Conservation (phyloP, 441 rosid genomes). For the Biscutella laevigata region DNA sequence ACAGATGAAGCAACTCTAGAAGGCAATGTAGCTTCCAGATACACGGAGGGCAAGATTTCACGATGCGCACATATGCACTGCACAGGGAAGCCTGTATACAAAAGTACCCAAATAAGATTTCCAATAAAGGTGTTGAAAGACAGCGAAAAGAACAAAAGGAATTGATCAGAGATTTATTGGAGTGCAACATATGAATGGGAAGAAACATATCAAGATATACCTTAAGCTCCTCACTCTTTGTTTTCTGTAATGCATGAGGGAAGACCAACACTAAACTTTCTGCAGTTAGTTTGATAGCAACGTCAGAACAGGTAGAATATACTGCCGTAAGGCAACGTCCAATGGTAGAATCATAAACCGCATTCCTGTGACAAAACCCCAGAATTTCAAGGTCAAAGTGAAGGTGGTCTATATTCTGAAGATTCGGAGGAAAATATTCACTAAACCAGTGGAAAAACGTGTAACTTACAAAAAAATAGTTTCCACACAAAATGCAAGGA, state of each 20-base stretch:
- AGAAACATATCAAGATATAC: conserved; percentile 37
- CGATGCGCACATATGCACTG: conserved; percentile 61
- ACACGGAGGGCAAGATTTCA: conserved; percentile 64
- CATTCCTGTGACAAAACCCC: conserved; percentile 48
- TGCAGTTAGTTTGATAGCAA: conserved; percentile 66
- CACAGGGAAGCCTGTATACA: conserved; percentile 73
- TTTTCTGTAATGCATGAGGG: conserved; percentile 55
- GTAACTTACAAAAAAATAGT: neutral
- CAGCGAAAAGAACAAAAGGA: neutral
- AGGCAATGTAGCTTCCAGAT: conserved; percentile 83
- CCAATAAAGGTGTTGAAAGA: conserved; percentile 1
- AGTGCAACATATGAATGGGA: conserved; percentile 15
- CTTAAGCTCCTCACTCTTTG: conserved; percentile 89
- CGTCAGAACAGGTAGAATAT: conserved; percentile 67
- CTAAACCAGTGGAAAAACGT: neutral
- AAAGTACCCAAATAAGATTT: conserved; percentile 7
- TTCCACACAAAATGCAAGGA: conserved; percentile 7
- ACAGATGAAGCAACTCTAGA: conserved; percentile 44
- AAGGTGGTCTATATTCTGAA: conserved; percentile 5
- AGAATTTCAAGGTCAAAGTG: conserved; percentile 14
- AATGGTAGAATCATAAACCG: conserved; percentile 68
- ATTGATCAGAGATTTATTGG: conserved; percentile 12
- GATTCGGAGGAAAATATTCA: conserved; percentile 1
- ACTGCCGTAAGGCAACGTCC: conserved; percentile 68
- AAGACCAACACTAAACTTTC: conserved; percentile 53